phyloP scores from a whole-genome alignment of 1,284 basidiomycete genomes.

The Pseudozyma flocculosa region DNA sequence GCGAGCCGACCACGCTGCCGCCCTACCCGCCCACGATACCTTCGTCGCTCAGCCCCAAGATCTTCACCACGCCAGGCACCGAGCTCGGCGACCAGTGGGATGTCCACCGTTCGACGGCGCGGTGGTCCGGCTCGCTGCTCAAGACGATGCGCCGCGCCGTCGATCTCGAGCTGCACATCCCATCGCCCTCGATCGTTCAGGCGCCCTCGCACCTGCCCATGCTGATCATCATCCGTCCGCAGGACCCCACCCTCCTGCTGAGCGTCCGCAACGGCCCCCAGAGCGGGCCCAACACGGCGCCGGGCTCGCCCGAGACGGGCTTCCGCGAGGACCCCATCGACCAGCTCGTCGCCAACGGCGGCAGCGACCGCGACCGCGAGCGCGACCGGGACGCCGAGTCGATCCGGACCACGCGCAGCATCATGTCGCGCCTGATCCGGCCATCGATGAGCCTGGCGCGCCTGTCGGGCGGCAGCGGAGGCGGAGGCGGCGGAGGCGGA shows the following conservation, averaged over 20 bases:
- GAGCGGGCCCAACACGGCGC: constrained; percentile 25
- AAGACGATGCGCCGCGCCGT: constrained; percentile 33
- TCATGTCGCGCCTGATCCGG: constrained; percentile 28
- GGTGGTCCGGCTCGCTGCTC: constrained; percentile 44
- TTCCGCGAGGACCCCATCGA: constrained; percentile 32
- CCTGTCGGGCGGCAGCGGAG: constrained; percentile 2
- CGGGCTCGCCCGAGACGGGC: constrained; percentile 18
- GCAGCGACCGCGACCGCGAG: constrained; percentile 1
- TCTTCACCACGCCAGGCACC: constrained; percentile 19
- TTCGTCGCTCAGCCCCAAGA: constrained; percentile 31
- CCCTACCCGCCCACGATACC: constrained; percentile 37
- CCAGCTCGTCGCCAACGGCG: constrained; percentile 1
- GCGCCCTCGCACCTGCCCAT: constrained; percentile 47
- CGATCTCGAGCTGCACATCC: constrained; percentile 43
- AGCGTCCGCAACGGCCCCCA: constrained; percentile 18
- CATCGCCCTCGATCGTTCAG: constrained; percentile 32
- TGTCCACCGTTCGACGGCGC: constrained; percentile 33
- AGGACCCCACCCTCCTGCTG: constrained; percentile 41
- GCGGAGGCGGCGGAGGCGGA: not conserved
- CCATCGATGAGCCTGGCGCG: constrained; percentile 24
- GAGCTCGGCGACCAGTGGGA: constrained; percentile 39
- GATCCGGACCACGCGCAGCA: constrained; percentile 34
- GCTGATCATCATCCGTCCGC: constrained; percentile 43
- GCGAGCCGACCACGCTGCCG: constrained; percentile 38
- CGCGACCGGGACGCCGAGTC: constrained; percentile 25